Base-by-base conservation (phyloP, 331 rosid genomes). In the Cydonia oblonga region DNA sequence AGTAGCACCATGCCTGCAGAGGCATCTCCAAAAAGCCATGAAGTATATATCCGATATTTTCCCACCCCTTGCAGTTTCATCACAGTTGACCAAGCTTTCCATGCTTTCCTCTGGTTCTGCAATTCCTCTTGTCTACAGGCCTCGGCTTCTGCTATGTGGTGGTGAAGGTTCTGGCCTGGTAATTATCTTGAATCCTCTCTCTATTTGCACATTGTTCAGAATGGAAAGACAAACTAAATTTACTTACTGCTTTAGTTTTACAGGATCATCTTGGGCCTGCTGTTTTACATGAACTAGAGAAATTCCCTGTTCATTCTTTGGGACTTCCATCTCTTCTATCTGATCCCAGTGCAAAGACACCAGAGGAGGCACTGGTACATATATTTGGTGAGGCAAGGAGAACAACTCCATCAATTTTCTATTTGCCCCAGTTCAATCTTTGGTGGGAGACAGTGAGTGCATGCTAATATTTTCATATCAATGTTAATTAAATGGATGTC, bases 221-320 rank as follows among this genome's bases (percentile, higher is more conserved):
- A 65, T 76, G 78, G 29, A 26, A 77, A 70, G 78, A 72, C 70
- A 87, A 72, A 79, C 90, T 89, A 87, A 88, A 88, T 87, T 74
- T 86, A 95, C 97, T 95, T 89, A 88, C 98, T 89, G 85, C 82
- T 87, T 90, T 95, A 91, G 97, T 89, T 87, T 95, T 81, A 87
- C 98, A 95, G 98, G 98, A 95, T 84, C 98, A 95, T 86, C 87
- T 95, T 83, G 97, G 98, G 75, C 98, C 96, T 74, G 98, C 98
- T 26, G 84, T 95, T 84, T 86, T 95, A 79, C 98, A 95, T 75
- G 97, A 95, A 79, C 86, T 95, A 78, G 98, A 95, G 88, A 95
- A 91, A 64, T 95, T 91, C 81, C 98, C 97, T 28, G 96, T 95
- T 69, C 98, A 95, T 84, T 91, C 97, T 32, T 79, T 95, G 74